Evolutionary conservation across 371 early-diverging fungal genomes (phyloP).

Genomic region (Rhizopus sp.): DNA sequence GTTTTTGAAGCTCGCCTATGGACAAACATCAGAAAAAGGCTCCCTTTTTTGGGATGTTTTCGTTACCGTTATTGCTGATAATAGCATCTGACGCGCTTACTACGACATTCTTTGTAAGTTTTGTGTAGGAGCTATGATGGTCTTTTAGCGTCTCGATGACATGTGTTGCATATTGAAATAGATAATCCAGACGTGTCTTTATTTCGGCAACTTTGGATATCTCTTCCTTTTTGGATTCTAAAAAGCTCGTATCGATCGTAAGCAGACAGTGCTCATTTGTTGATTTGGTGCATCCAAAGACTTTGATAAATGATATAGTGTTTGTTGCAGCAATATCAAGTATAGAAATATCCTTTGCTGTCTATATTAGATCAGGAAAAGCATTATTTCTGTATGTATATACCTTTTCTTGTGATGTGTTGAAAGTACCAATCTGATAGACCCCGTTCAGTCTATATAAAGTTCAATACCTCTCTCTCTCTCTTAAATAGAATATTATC

Average conservation of each 20-base stretch:
- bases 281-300: background rate
- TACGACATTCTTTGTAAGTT: conserved; percentile 2
- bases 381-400: background rate
- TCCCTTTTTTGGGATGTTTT: background rate
- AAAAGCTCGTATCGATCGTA: conserved; percentile 13
- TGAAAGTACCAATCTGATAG: conserved; percentile 18
- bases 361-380: background rate
- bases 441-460: conserved; percentile 23
- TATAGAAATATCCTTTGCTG: background rate
- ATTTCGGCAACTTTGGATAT: conserved; percentile 20
- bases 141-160: conserved; percentile 10
- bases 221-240: conserved; percentile 17
- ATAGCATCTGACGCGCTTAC: conserved; percentile 8
- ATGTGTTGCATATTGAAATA: conserved; percentile 14
- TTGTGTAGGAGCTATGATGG: conserved; percentile 16
- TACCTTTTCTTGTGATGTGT: background rate
- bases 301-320: conserved; percentile 1
- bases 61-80: conserved; percentile 13
- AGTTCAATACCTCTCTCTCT: background rate
- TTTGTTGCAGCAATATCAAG: conserved; percentile 5
- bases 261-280: background rate
- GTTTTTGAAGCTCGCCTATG: background rate
- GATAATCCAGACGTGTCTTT: conserved; percentile 23
- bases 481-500: background rate
- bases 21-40: background rate